These are phyloP conservation scores for Aleurites moluccanus DNA, from an alignment of 441 rosid species.

Conservation along the genomic window DNA sequence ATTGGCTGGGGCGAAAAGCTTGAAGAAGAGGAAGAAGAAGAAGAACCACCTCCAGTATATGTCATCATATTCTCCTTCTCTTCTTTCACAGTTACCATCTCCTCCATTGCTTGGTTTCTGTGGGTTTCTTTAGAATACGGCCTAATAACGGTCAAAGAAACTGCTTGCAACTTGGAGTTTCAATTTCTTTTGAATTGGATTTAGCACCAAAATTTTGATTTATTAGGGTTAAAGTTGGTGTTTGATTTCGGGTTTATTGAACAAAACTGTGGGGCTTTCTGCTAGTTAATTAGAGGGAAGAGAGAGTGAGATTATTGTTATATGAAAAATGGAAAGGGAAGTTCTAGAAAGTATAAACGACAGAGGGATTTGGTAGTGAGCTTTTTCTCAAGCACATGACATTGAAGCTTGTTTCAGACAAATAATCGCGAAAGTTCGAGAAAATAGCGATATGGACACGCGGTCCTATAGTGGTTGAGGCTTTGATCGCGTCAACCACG, in stretches of 20 bases:
- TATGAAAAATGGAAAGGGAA: background rate
- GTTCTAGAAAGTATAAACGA: background rate
- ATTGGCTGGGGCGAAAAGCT: constrained; percentile 53
- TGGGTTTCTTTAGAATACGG: too few relatives aligned
- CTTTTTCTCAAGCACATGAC: background rate
- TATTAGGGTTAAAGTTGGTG: background rate
- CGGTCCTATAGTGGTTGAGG: too few relatives aligned
- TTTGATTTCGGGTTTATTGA: background rate
- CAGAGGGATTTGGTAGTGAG: background rate
- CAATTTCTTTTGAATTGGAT: background rate
- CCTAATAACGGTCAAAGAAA: too few relatives aligned
- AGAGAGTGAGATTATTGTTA: background rate
- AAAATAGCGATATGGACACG: background rate
- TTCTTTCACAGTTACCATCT: constrained; percentile 37
- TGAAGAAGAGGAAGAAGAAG: constrained; percentile 54
- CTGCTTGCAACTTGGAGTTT: background rate
- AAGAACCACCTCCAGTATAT: constrained; percentile 13
- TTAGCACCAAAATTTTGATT: background rate
- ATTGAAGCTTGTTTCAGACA: background rate
- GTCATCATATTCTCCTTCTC: constrained; percentile 43
- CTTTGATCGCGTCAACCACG: too few relatives aligned
- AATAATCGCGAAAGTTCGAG: background rate
- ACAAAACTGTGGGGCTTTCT: background rate
- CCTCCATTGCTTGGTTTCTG: constrained; percentile 35
- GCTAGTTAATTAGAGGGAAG: background rate